These are phyloP conservation scores for Strobilomyces confusus DNA, from an alignment of 768 basidiomycete genomes.

Conservation along the genomic window DNA sequence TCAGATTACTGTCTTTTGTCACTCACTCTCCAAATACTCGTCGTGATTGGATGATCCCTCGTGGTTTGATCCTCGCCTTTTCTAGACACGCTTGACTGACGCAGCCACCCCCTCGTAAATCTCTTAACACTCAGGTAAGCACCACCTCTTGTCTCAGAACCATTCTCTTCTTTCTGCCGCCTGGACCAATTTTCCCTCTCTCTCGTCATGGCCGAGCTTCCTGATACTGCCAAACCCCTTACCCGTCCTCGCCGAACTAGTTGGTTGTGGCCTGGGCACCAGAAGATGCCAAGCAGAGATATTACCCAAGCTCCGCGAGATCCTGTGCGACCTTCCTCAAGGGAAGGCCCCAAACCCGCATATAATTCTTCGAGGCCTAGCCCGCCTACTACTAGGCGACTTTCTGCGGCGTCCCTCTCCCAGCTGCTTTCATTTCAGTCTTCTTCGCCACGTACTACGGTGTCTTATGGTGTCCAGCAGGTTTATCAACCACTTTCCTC, in stretches of 20 bases:
- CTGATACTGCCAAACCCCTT: not conserved
- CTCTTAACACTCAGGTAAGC: conserved; percentile 31
- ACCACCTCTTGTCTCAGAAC: conserved; percentile 13
- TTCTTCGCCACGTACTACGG: conserved; percentile 10
- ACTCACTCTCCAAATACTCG: not conserved
- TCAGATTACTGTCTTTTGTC: not conserved
- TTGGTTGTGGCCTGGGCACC: conserved; percentile 29
- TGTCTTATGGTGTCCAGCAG: conserved; percentile 21
- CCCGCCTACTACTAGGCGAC: conserved; percentile 15
- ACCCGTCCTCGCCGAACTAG: conserved; percentile 21
- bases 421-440: conserved; percentile 25
- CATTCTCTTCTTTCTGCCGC: conserved; percentile 9
- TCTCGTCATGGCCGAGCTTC: conserved; percentile 23
- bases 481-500: conserved; percentile 6
- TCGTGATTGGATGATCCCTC: conserved; percentile 10
- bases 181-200: conserved; percentile 1
- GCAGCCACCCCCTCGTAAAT: conserved; percentile 27
- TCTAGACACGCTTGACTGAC: conserved; percentile 27
- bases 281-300: conserved; percentile 21
- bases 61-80: conserved; percentile 19
- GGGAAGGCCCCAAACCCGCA: conserved; percentile 9
- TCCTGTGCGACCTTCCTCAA: conserved; percentile 15
- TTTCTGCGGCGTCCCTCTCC: conserved; percentile 24
- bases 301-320: conserved; percentile 10
- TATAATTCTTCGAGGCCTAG: conserved; percentile 16